A percentile compares a stretch with the other conserved stretches of the same genome.
Evolutionary conservation across 2,329 filamentous ascomycete species (phyloP).

Genomic region (Penicillium sp.): DNA sequence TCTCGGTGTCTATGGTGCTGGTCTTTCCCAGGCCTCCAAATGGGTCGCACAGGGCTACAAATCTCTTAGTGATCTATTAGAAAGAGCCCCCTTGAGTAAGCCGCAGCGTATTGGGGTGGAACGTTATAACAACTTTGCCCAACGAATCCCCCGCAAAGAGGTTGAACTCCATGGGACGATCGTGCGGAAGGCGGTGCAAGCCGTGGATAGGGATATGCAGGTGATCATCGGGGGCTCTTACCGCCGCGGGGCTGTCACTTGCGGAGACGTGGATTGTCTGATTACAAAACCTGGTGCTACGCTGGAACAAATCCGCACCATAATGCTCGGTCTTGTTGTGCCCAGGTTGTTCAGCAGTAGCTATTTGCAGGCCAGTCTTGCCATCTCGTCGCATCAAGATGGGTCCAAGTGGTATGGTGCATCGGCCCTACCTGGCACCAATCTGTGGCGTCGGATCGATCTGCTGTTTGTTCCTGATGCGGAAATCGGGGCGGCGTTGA

Average conservation of each 20-base stretch:
- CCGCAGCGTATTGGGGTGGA: slow-evolving; percentile 76
- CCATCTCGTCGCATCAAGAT: slow-evolving; percentile 54
- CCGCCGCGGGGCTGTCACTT: slow-evolving; percentile 70
- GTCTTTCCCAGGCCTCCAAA: slow-evolving; percentile 64
- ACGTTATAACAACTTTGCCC: slow-evolving; percentile 75
- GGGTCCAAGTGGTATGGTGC: slow-evolving; percentile 89
- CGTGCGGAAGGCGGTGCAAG: slow-evolving; percentile 59
- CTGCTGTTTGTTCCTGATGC: slow-evolving; percentile 76
- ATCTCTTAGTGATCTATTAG: slow-evolving; percentile 68
- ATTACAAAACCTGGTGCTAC: slow-evolving; percentile 67
- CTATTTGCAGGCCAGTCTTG: slow-evolving; percentile 71
- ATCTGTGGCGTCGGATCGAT: slow-evolving; percentile 77
- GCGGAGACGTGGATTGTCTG: slow-evolving; percentile 81
- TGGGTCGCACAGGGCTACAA: slow-evolving; percentile 76
- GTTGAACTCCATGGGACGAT: slow-evolving; percentile 67
- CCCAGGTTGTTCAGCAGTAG: slow-evolving; percentile 56
- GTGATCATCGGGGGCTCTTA: slow-evolving; percentile 82
- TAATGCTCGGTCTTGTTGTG: slow-evolving; percentile 65
- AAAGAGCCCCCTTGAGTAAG: slow-evolving; percentile 61
- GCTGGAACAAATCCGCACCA: slow-evolving; percentile 57
- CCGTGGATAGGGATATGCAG: slow-evolving; percentile 64
- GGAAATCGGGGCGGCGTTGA: slow-evolving; percentile 77
- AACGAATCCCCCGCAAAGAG: slow-evolving; percentile 74
- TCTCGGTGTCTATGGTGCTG: slow-evolving; percentile 76
- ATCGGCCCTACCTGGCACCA: slow-evolving; percentile 63